Base-by-base conservation (phyloP, 352 stramenopile genomes). In the Phytophthora podocarpi region DNA sequence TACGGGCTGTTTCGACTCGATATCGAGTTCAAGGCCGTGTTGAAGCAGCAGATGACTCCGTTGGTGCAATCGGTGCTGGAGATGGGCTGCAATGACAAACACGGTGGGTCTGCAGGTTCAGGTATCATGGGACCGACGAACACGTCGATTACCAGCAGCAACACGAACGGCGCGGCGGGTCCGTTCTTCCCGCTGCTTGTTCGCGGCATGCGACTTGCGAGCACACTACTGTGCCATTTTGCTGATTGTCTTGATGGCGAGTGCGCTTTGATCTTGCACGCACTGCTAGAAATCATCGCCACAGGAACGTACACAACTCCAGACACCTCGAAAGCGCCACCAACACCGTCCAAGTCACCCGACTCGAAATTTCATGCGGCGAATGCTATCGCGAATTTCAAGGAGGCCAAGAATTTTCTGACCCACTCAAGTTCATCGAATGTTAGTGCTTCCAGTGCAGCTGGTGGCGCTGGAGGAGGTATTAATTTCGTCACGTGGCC, bases 401-500 rank as follows among this genome's bases (percentile, higher is more conserved):
- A 62, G 45, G 80, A 90, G 36, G 79, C 77, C 9, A 89, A 87
- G 41, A 87, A 80, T n/a, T 90, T 93, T 40, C 49, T 89, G 20
- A 75, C 65, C 11, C 70, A 85, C 51, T 66, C 71, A 5, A 64
- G 61, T n/a, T 77, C 69, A 0, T 73, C 64, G 8, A 72, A 16
- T 20, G 20, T 21, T 8, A 75, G 65, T 47, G 28, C 48, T 10
- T 67, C 59, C 11, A 71, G 21, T 46, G 16, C 62, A 26, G 15
- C 52, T 7, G 32, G 31, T 9, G 32, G 37, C n/a, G 18, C 18
- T 36, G 47, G 55, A 20, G 64, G 64, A 31, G 71, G 64, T 31
- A 69, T 84, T 9, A 93, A 80, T 63, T 95, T 85, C 26, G 87
- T 96, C 39, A 93, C 87, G 26, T 96, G 87, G 87, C 85, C 82